phyloP scores from a whole-genome alignment of 1,284 basidiomycete genomes.

The Moesziomyces aphidis region DNA sequence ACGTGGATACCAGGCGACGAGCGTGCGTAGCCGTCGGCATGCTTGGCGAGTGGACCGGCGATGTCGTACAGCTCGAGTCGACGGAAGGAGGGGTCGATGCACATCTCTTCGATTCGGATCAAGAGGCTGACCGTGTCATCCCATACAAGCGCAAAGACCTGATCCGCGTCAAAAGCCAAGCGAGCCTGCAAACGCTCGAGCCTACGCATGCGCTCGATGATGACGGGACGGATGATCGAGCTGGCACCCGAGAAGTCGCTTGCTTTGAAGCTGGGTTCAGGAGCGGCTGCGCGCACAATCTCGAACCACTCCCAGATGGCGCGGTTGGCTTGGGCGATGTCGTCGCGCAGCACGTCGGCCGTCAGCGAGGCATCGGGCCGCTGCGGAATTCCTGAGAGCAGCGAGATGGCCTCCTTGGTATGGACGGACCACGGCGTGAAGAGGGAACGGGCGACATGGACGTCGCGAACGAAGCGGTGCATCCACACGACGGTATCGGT shows the following conservation, averaged over 20 bases:
- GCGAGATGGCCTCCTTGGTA: not conserved
- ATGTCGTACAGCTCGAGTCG: conserved; percentile 3
- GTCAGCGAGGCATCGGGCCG: too few relatives aligned
- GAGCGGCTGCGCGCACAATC: not conserved
- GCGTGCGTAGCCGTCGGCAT: too few relatives aligned
- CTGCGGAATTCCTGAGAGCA: conserved; percentile 5
- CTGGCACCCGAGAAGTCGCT: not conserved
- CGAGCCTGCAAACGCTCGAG: conserved; percentile 2
- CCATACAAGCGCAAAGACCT: conserved; percentile 1
- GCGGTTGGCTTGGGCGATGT: not conserved
- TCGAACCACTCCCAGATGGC: conserved; percentile 11
- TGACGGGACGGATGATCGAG: not conserved
- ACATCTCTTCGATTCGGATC: conserved; percentile 2
- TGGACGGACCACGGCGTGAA: not conserved
- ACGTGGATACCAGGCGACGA: not conserved
- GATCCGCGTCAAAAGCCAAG: not conserved
- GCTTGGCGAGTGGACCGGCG: not conserved
- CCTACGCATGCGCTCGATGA: conserved; percentile 9
- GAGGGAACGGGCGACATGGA: conserved; percentile 2
- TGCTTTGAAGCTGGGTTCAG: conserved; percentile 5
- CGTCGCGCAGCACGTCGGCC: not conserved
- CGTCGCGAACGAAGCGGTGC: conserved; percentile 4
- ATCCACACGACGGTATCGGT: conserved; percentile 3
- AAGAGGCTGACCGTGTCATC: conserved; percentile 2
- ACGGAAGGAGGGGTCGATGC: conserved; percentile 7